Evolutionary conservation across 2,329 filamentous ascomycete species (phyloP).

Genomic region (Cladosporium sp.): DNA sequence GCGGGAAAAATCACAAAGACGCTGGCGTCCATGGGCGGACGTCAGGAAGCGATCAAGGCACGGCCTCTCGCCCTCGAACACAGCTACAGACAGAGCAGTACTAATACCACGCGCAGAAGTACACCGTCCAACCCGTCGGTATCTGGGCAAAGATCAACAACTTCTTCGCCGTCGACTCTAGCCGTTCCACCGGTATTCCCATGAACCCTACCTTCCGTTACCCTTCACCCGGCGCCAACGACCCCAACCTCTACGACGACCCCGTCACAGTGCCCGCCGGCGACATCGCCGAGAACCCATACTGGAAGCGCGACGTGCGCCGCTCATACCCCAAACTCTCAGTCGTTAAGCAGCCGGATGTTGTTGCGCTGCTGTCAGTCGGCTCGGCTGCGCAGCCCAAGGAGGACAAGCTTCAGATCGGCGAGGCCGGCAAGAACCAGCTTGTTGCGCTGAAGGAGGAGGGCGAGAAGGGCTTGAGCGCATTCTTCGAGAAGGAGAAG

Average conservation of each 20-base stretch:
- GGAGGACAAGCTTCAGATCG: slow-evolving; percentile 72
- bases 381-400: slow-evolving; percentile 80
- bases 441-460: slow-evolving; percentile 75
- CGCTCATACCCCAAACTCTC: slow-evolving; percentile 79
- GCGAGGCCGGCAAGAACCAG: slow-evolving; percentile 70
- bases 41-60: slow-evolving; percentile 14
- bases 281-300: slow-evolving; percentile 87
- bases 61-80: neutral
- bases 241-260: slow-evolving; percentile 74
- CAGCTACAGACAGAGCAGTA: neutral
- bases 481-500: slow-evolving; percentile 68
- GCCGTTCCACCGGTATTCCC: slow-evolving; percentile 87
- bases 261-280: slow-evolving; percentile 80
- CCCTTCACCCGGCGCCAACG: slow-evolving; percentile 73
- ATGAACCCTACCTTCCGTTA: slow-evolving; percentile 91
- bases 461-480: slow-evolving; percentile 70
- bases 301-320: slow-evolving; percentile 92
- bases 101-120: slow-evolving; percentile 66
- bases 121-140: slow-evolving; percentile 86
- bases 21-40: slow-evolving; percentile 12
- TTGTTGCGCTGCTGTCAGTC: slow-evolving; percentile 79
- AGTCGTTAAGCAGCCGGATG: slow-evolving; percentile 78
- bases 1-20: slow-evolving; percentile 19
- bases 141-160: slow-evolving; percentile 84
- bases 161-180: slow-evolving; percentile 75